These are phyloP conservation scores for Opeltia flavorubescens DNA, from an alignment of 495 filamentous ascomycete genomes.

Conservation along the genomic window DNA sequence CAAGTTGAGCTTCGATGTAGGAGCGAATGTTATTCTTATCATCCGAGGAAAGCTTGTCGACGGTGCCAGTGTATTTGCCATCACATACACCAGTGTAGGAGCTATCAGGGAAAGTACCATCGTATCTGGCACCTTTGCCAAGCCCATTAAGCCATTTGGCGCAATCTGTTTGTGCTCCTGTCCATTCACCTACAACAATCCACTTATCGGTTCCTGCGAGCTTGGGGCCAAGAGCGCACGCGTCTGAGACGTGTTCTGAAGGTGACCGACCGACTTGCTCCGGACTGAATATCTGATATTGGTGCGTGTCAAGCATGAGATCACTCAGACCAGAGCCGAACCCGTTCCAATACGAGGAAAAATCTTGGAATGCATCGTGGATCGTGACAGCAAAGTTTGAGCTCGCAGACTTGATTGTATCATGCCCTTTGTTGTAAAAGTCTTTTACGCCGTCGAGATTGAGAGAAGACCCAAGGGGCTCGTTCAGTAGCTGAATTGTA, in stretches of 20 bases:
- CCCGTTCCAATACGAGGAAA: slow-evolving; percentile 54
- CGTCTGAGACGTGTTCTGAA: slow-evolving; percentile 34
- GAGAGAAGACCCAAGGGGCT: slow-evolving; percentile 39
- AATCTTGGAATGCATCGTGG: slow-evolving; percentile 52
- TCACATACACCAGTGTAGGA: slow-evolving; percentile 41
- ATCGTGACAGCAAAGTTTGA: slow-evolving; percentile 44
- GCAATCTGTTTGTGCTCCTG: slow-evolving; percentile 39
- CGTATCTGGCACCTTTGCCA: slow-evolving; percentile 44
- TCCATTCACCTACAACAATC: slow-evolving; percentile 60
- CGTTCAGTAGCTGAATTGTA: slow-evolving; percentile 60
- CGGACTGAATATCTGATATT: slow-evolving; percentile 54
- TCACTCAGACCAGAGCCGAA: slow-evolving; percentile 40
- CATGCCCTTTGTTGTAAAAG: slow-evolving; percentile 52
- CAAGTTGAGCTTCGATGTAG: slow-evolving; percentile 60
- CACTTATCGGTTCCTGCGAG: slow-evolving; percentile 50
- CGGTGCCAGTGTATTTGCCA: slow-evolving; percentile 41
- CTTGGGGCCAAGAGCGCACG: slow-evolving; percentile 33
- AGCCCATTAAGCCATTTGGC: slow-evolving; percentile 45
- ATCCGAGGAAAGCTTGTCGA: slow-evolving; percentile 31
- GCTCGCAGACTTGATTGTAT: slow-evolving; percentile 34
- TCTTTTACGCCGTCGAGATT: slow-evolving; percentile 36
- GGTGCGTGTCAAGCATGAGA: slow-evolving; percentile 55
- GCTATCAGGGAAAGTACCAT: slow-evolving; percentile 29
- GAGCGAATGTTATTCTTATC: slow-evolving; percentile 44
- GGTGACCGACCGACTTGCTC: slow-evolving; percentile 36